phyloP scores from a whole-genome alignment of 495 filamentous ascomycete genomes.

The Penicillium angulare region DNA sequence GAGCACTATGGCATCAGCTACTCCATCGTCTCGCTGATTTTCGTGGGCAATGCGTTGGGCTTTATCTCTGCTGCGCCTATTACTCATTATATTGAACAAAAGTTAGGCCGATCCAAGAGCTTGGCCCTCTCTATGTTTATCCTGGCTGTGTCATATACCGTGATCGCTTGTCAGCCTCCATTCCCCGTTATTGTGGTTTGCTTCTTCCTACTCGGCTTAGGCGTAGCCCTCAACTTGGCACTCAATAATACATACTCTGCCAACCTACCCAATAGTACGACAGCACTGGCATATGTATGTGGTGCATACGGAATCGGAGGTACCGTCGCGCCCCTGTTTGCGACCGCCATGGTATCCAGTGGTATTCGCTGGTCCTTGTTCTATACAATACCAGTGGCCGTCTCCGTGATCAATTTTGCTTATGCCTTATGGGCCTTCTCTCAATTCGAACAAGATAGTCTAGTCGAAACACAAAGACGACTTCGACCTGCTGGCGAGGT shows the following conservation, averaged over 20 bases:
- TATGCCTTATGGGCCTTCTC: conserved; percentile 55
- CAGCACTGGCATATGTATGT: conserved; percentile 62
- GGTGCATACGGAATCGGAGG: conserved; percentile 75
- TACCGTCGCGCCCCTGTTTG: conserved; percentile 65
- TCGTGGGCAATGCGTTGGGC: conserved; percentile 73
- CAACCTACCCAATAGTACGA: conserved; percentile 61
- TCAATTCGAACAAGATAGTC: conserved; percentile 52
- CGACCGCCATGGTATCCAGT: conserved; percentile 53
- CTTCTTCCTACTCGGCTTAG: conserved; percentile 68
- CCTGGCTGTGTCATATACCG: conserved; percentile 56
- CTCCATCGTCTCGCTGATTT: conserved; percentile 73
- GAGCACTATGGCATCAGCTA: conserved; percentile 69
- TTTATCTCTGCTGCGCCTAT: conserved; percentile 71
- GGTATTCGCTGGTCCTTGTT: conserved; percentile 37
- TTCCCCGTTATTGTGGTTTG: conserved; percentile 63
- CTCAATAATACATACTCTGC: conserved; percentile 75
- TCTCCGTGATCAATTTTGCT: conserved; percentile 48
- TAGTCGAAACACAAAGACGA: conserved; percentile 24
- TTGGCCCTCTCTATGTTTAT: conserved; percentile 53
- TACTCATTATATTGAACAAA: conserved; percentile 45
- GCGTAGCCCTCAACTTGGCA: conserved; percentile 64
- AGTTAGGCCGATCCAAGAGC: conserved; percentile 61
- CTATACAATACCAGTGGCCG: conserved; percentile 24
- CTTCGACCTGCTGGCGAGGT: conserved; percentile 29
- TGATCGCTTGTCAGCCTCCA: conserved; percentile 64